phyloP scores from a whole-genome alignment of 768 basidiomycete species.

The Calvatia gigantea region DNA sequence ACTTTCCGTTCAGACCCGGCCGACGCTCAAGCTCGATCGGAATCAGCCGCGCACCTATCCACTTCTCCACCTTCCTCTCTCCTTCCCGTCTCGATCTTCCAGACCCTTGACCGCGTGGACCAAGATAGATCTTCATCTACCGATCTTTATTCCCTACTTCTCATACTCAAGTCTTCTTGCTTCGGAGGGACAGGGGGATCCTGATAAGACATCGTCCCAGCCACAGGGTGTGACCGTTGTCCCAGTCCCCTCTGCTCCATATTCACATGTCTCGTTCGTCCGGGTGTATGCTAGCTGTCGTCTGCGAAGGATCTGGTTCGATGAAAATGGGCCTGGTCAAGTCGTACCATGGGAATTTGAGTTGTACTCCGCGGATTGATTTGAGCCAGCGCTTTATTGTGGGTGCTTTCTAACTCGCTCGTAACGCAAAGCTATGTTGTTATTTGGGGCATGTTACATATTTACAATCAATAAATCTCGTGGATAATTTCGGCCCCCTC shows the following conservation, averaged over 20 bases:
- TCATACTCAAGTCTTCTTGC: conserved; percentile 31
- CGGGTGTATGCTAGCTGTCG: conserved; percentile 79
- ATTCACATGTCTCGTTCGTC: conserved; percentile 67
- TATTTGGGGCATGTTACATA: too few species aligned
- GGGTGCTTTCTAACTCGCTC: too few species aligned
- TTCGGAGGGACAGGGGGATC: conserved; percentile 12
- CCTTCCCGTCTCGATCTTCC: conserved; percentile 54
- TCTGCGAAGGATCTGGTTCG: conserved; percentile 74
- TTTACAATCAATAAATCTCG: too few species aligned
- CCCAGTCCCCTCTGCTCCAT: conserved; percentile 20
- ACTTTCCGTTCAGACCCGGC: not conserved
- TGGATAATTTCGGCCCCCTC: not conserved
- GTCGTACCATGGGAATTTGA: conserved; percentile 75
- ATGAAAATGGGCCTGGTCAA: conserved; percentile 48
- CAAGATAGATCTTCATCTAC: conserved; percentile 59
- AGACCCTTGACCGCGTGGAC: conserved; percentile 67
- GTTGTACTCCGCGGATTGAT: conserved; percentile 42
- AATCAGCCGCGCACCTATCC: conserved; percentile 27
- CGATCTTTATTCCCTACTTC: conserved; percentile 59
- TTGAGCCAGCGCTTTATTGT: not conserved
- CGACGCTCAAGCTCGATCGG: not conserved
- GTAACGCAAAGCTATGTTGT: too few species aligned
- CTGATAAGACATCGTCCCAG: not conserved
- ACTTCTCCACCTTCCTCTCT: conserved; percentile 67
- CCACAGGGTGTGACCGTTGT: not conserved